A percentile compares a stretch with the other conserved stretches of the same genome.
These are phyloP conservation scores for Aechmea fasciata DNA, from an alignment of 176 grass and related monocot species.

Conservation along the genomic window DNA sequence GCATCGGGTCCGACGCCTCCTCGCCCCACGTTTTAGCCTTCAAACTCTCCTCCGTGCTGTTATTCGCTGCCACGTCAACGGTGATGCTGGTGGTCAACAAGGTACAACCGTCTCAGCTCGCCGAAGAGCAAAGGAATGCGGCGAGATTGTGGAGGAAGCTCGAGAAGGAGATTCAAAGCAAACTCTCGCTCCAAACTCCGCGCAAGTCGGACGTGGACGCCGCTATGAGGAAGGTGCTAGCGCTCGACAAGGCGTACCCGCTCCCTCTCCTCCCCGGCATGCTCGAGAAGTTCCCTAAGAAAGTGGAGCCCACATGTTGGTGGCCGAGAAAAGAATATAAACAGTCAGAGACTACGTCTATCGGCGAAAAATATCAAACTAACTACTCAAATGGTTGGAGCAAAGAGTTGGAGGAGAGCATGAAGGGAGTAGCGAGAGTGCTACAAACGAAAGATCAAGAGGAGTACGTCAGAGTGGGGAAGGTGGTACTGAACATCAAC, in stretches of 20 bases:
- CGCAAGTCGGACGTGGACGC: background rate
- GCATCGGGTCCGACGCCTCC: background rate
- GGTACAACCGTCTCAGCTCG: slow-evolving; percentile 62
- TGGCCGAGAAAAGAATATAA: slow-evolving; percentile 26
- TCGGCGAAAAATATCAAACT: background rate
- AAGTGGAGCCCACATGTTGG: slow-evolving; percentile 33
- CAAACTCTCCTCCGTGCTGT: slow-evolving; percentile 13
- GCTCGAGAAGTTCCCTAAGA: slow-evolving; percentile 52
- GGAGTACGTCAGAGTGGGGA: slow-evolving; percentile 18
- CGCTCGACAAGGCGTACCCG: slow-evolving; percentile 49
- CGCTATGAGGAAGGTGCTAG: slow-evolving; percentile 20
- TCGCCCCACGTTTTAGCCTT: slow-evolving; percentile 2
- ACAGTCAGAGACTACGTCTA: background rate
- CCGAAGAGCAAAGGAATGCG: slow-evolving; percentile 60
- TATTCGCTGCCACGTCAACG: slow-evolving; percentile 21
- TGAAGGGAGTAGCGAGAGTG: slow-evolving; percentile 33
- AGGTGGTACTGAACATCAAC: slow-evolving; percentile 17
- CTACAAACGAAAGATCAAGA: slow-evolving; percentile 40
- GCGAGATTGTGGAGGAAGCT: slow-evolving; percentile 40
- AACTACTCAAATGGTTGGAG: slow-evolving; percentile 35
- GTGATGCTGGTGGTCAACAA: slow-evolving; percentile 35
- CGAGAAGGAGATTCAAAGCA: slow-evolving; percentile 19
- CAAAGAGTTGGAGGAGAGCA: slow-evolving; percentile 41
- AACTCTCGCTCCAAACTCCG: background rate
- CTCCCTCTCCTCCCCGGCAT: slow-evolving; percentile 31